These are phyloP conservation scores for Trapa incisa DNA, from an alignment of 345 rosid genomes.

Conservation along the genomic window DNA sequence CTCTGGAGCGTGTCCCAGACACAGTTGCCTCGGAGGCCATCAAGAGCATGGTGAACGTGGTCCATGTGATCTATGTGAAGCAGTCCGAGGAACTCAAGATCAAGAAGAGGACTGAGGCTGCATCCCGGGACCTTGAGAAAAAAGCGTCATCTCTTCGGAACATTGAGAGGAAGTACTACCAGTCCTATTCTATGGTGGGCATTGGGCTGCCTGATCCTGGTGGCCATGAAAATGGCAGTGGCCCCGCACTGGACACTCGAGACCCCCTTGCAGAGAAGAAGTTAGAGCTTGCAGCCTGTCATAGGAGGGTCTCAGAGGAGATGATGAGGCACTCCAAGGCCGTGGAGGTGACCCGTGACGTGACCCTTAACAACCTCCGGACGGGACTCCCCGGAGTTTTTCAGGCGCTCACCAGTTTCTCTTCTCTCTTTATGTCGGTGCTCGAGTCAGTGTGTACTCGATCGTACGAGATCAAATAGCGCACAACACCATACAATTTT, in stretches of 20 bases:
- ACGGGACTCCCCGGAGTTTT: conserved; percentile 93
- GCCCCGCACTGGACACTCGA: conserved; percentile 63
- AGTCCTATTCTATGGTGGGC: conserved; percentile 86
- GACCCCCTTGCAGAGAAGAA: conserved; percentile 87
- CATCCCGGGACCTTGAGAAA: conserved; percentile 83
- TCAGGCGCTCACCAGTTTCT: conserved; percentile 79
- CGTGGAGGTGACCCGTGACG: conserved; percentile 82
- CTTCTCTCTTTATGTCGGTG: conserved; percentile 56
- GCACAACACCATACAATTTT: background rate
- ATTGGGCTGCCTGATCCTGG: conserved; percentile 54
- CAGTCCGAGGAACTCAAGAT: conserved; percentile 77
- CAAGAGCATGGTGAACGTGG: conserved; percentile 81
- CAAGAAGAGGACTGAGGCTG: conserved; percentile 60
- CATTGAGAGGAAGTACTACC: conserved; percentile 88
- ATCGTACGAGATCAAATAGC: conserved; percentile 73
- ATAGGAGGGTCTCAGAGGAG: conserved; percentile 85
- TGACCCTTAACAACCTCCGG: conserved; percentile 78
- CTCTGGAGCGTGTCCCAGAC: conserved; percentile 88
- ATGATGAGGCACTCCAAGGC: conserved; percentile 79
- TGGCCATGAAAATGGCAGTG: conserved; percentile 46
- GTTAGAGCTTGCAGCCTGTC: conserved; percentile 71
- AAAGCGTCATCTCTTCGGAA: conserved; percentile 76
- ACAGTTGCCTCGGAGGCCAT: conserved; percentile 97
- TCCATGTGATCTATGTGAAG: conserved; percentile 62
- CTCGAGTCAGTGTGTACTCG: conserved; percentile 58